Conservation (phyloP, 192 early-diverging fungal species). For the Backusella westeae region DNA sequence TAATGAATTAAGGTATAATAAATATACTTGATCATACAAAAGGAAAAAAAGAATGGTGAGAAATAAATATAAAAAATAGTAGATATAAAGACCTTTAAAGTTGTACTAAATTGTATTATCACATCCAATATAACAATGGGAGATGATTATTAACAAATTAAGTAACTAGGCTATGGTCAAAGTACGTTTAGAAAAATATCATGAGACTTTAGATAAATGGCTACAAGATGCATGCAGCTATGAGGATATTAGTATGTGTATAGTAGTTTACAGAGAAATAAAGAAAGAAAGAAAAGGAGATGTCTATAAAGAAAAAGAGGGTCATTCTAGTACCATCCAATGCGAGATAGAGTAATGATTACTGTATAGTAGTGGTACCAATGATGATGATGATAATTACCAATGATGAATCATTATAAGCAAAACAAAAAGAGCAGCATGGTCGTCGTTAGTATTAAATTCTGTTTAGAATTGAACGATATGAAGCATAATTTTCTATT, state of each 20-base stretch:
- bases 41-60: background rate
- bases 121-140: background rate
- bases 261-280: background rate
- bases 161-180: background rate
- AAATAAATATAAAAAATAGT: background rate
- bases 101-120: background rate
- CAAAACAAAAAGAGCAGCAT: background rate
- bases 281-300: background rate
- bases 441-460: slow-evolving; percentile 4
- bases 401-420: background rate
- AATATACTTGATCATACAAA: background rate
- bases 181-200: background rate
- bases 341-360: background rate
- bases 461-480: slow-evolving; percentile 8
- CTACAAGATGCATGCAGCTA: slow-evolving; percentile 2
- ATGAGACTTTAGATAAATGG: background rate
- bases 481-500: slow-evolving; percentile 7
- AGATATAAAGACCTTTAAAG: background rate
- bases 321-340: background rate
- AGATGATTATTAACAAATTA: background rate
- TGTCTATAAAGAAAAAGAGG: background rate
- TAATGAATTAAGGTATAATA: background rate
- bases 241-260: background rate
- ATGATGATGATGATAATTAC: background rate
- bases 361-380: background rate